Evolutionary conservation across 2,329 filamentous ascomycete species (phyloP), one percentile per base, ranked within the genome.

Genomic region (Hymenoscyphus infarciens): DNA sequence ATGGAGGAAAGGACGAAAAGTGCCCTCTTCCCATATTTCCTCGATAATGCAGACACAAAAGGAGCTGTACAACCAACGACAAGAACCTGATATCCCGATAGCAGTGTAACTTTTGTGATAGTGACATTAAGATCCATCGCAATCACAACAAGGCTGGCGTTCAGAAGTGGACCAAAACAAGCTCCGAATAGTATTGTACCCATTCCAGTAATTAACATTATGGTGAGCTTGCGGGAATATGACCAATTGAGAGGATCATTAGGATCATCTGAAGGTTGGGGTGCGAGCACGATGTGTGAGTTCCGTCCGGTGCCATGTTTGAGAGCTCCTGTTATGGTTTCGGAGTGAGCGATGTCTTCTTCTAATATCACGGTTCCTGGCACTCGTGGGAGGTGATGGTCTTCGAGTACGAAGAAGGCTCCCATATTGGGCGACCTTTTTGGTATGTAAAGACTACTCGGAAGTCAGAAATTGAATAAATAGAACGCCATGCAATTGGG

Each of bases 181-280:
- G 66, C 39, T 16, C 57, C 66, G 19, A 75, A 75, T 16, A 77
- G 71, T 61, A 78, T 76, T 16, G 78, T 75, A 6, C 74, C 75
- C 16, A 76, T 67, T 15, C 75, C 73, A 15, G 80, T 71, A 22
- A 78, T 74, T 11, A 74, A 65, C 11, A 81, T 69, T 60, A 79
- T 75, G 16, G 74, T 65, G 59, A 75, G 70, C 60, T 81, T 82
- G 72, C 77, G 78, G 58, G 66, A 61, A 3, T 68, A 64, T 5
- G 70, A 60, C 75, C 75, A 76, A 60, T 81, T 81, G 7, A 81
- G 65, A 3, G 80, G 80, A 64, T 82, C 80, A 63, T 82, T 82
- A 0, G 79, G 79, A 38, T 77, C 78, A 63, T 79, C 76, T 13
- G 75, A 78, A 6, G 80, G 80, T 66, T 82, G 80, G 16, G 80